A percentile compares a stretch with the other conserved stretches of the same genome.
These are phyloP conservation scores for Didymella segeticola DNA, from an alignment of 2,329 filamentous ascomycete genomes.

Conservation along the genomic window DNA sequence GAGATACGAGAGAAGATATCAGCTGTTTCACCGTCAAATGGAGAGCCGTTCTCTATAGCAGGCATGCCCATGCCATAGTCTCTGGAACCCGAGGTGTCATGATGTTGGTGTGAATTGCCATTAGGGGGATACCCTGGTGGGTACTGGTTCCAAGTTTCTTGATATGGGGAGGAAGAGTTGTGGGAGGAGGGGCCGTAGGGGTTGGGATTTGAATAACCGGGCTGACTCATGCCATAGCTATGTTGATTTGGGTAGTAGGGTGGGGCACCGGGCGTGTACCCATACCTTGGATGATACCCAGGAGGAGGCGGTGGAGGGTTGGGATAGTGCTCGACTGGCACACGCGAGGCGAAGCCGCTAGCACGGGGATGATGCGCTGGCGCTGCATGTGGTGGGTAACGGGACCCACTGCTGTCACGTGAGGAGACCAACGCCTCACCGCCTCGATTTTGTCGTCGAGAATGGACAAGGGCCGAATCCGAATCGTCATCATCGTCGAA, in stretches of 20 bases:
- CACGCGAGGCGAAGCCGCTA: conserved; percentile 44
- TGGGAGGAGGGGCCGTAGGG: conserved; percentile 46
- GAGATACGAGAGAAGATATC: conserved; percentile 50
- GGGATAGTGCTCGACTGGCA: conserved; percentile 46
- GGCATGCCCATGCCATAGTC: conserved; percentile 39
- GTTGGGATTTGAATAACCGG: conserved; percentile 38
- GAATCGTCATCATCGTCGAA: conserved; percentile 46
- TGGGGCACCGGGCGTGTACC: conserved; percentile 42
- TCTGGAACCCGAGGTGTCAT: conserved; percentile 48
- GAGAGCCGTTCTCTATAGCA: conserved; percentile 40
- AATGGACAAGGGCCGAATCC: conserved; percentile 39
- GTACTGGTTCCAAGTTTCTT: conserved; percentile 45
- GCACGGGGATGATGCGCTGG: conserved; percentile 37
- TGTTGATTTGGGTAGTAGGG: conserved; percentile 46
- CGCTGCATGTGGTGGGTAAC: conserved; percentile 34
- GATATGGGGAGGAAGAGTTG: conserved; percentile 46
- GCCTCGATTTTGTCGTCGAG: conserved; percentile 35
- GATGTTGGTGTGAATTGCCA: conserved; percentile 44
- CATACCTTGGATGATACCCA: conserved; percentile 53
- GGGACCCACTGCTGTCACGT: conserved; percentile 21
- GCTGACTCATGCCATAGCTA: conserved; percentile 45
- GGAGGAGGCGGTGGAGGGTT: conserved; percentile 74
- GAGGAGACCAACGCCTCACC: conserved; percentile 31
- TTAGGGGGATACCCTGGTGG: conserved; percentile 45
- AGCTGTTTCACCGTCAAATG: conserved; percentile 45